Evolutionary conservation across 1,284 basidiomycete species (phyloP).

Genomic region (Moesziomyces sp.): DNA sequence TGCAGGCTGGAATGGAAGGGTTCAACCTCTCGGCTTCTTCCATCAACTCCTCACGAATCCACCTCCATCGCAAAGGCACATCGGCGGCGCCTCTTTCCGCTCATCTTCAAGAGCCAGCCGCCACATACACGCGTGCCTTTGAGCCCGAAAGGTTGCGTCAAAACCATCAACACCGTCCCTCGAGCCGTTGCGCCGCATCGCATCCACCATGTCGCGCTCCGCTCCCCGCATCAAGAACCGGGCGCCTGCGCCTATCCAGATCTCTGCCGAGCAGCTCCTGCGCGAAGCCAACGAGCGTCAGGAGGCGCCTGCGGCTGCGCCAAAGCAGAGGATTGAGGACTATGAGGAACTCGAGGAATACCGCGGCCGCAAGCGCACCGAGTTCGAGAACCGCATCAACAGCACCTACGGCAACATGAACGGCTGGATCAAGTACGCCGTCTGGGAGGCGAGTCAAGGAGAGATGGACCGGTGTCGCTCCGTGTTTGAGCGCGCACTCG

Average conservation of each 20-base stretch:
- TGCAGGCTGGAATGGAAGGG: background rate
- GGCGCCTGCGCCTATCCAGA: constrained; percentile 91
- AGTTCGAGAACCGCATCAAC: constrained; percentile 94
- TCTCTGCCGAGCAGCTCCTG: constrained; percentile 96
- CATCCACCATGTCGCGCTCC: constrained; percentile 52
- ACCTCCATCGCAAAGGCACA: background rate
- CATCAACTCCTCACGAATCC: background rate
- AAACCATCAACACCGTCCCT: background rate
- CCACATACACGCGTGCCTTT: too few relatives aligned
- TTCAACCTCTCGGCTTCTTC: background rate
- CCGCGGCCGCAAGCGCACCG: constrained; percentile 90
- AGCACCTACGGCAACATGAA: constrained; percentile 80
- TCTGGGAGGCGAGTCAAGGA: constrained; percentile 91
- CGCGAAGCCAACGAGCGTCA: constrained; percentile 98
- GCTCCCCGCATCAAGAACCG: constrained; percentile 86
- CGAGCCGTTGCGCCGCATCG: constrained; percentile 10
- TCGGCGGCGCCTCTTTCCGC: background rate
- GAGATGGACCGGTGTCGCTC: constrained; percentile 78
- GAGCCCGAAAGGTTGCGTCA: too few relatives aligned
- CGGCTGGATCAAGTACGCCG: constrained; percentile 74
- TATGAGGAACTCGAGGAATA: constrained; percentile 97
- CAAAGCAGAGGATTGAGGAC: constrained; percentile 78
- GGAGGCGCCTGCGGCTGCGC: constrained; percentile 80
- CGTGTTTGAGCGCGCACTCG: constrained; percentile 94
- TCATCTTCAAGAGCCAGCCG: background rate